Base-by-base conservation (phyloP, 805 yeast species). In the Saccharomyces jurei region DNA sequence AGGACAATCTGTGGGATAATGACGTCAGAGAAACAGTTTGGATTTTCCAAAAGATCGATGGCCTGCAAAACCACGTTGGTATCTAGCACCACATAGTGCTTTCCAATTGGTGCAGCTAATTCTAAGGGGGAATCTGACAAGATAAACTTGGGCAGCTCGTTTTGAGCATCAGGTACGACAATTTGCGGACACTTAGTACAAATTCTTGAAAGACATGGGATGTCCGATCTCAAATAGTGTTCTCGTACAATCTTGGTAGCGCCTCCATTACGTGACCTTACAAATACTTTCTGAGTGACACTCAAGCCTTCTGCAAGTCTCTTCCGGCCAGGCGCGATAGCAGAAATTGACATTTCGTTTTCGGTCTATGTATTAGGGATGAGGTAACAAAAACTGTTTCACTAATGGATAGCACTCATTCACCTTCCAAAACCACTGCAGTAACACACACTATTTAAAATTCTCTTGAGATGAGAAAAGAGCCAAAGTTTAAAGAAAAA, bases 1-100 rank as follows among this genome's bases (percentile, higher is more conserved):
- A 94, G 75, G 2, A 89, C 97, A 6, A 96, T 87, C 68, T 94
- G 99, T 1, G 98, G 96, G n/a, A 94, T 74, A 54, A 94, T 85
- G 17, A 91, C 96, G 71, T 94, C 98, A 64, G 79, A 85, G 65
- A 94, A 88, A 52, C 87, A 85, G 30, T 80, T 77, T 22, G 77
- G 77, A 63, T 82, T 84, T 69, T 94, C 99, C 54, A 94, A 73
- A 56, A 94, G 73, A 70, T 94, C 99, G 58, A 94, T 92, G 5
- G 96, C 92, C 66, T 84, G 87, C 57, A 94, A 73, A 1, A 87
- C 85, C 59, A 94, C 84, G 65, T 94, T 92, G 2, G 98, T 89
- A 68, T 94, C 99, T 8, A 91, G 69, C 0, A 94, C 81, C 8
- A 86, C 75, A 64, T 94, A 94, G 67, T 94, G 98, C n/a, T 76